Conservation (phyloP, 768 basidiomycete species). For the Exidia glandulosa region DNA sequence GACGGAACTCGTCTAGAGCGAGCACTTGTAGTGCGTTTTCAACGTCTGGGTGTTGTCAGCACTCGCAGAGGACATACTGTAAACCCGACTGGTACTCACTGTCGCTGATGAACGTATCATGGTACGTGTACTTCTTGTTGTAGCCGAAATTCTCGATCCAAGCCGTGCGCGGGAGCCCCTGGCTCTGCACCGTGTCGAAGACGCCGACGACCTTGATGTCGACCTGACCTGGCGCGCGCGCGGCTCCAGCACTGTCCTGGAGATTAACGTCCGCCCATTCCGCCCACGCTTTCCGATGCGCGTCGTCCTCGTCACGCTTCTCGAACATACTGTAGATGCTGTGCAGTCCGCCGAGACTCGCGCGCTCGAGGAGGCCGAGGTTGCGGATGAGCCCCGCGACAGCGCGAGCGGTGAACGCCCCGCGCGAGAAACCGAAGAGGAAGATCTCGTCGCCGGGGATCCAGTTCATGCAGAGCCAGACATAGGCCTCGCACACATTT, state of each 20-base stretch:
- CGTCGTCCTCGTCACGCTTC: too few species aligned
- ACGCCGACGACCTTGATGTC: constrained; percentile 15
- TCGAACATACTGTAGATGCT: constrained; percentile 5
- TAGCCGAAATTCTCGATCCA: neutral
- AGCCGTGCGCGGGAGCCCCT: constrained; percentile 10
- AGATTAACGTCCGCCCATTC: too few species aligned
- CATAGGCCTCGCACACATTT: constrained; percentile 7
- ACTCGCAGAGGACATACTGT: too few species aligned
- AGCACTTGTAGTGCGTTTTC: too few species aligned
- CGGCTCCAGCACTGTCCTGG: too few species aligned
- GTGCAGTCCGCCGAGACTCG: constrained; percentile 6
- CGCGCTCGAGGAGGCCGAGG: constrained; percentile 11
- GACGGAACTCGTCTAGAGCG: too few species aligned
- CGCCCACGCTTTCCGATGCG: too few species aligned
- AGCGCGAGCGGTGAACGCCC: constrained; percentile 9
- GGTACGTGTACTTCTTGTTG: neutral
- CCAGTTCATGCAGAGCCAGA: constrained; percentile 7
- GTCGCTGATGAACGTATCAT: too few species aligned
- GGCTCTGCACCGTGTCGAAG: constrained; percentile 3
- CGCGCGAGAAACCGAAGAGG: constrained; percentile 11
- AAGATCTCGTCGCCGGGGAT: constrained; percentile 11
- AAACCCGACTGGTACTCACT: too few species aligned
- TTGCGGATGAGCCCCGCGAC: constrained; percentile 8
- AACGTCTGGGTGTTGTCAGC: too few species aligned
- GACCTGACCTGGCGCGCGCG: too few species aligned